Base-by-base conservation (phyloP, 257 asterid species). In the Fraxinus pennsylvanica region DNA sequence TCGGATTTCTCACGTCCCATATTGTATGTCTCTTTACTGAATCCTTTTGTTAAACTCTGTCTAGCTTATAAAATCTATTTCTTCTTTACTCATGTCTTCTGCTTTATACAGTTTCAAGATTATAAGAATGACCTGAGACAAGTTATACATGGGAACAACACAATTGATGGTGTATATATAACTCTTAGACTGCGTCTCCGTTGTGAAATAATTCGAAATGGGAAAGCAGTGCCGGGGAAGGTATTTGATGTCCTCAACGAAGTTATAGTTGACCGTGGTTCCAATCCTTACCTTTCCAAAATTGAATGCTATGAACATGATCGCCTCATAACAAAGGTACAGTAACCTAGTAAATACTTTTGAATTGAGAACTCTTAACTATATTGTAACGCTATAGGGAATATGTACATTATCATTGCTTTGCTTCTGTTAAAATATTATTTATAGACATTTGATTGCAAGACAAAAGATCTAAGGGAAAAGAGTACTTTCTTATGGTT, bases 101-200 rank as follows among this genome's bases (percentile, higher is more conserved):
- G 67, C 12, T 78, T 57, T 43, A 35, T 81, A 79, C 89, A 96
- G 99, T 96, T 93, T 83, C 92, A 87, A 72, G 95, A 87, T 82
- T 90, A 79, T 78, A 96, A 88, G 84, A 90, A 84, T 85, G 98
- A 96, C 82, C 85, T 96, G 72, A 91, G 97, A 79, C 98, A 86
- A 75, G 90, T 96, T 85, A 87, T 93, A 80, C 97, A 91, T 71
- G 98, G 98, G 71, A 88, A 90, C 81, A 87, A 89, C 88, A 92
- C 97, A 4, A 76, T 70, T 67, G 98, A 91, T 79, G 97, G 97
- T 70, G 96, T 96, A 74, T 96, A 93, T 84, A 91, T 96, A 73
- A 96, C 99, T 77, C 97, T 93, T 32, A 84, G 99, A 83, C 90
- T 96, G 98, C 99, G 98, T 78, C 97, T 96, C 82, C 94, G 82